Percentiles rank a stretch among this genome's conserved stretches.
phyloP scores from a whole-genome alignment of 306 rosid species.

The Medicago lupulina region DNA sequence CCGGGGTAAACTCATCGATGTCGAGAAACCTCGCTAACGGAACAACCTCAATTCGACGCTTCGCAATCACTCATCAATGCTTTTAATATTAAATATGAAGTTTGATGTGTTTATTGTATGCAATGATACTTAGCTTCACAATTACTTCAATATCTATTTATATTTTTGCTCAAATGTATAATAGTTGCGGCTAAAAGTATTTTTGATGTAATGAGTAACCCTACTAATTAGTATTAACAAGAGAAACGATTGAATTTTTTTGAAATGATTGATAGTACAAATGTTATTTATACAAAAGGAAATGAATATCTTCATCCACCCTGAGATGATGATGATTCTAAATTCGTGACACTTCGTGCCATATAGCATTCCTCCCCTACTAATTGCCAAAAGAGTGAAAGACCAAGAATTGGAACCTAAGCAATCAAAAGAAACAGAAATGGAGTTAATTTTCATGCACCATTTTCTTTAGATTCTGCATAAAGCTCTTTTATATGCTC shows the following conservation, averaged over 20 bases:
- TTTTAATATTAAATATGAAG: no score
- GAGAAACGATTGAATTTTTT: background rate
- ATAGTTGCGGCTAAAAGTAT: background rate
- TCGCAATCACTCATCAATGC: no score
- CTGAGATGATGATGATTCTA: background rate
- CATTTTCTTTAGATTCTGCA: constrained; percentile 49
- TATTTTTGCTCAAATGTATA: background rate
- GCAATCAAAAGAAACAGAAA: constrained; percentile 12
- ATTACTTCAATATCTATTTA: no score
- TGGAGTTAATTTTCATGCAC: constrained; percentile 34
- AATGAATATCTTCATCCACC: background rate
- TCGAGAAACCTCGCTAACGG: no score
- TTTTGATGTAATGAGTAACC: background rate
- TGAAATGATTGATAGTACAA: background rate
- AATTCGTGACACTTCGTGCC: background rate
- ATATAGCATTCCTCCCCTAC: background rate
- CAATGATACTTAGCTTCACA: no score
- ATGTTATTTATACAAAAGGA: background rate
- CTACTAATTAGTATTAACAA: background rate
- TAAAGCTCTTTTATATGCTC: constrained; percentile 78
- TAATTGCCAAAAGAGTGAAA: no score
- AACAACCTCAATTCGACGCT: no score
- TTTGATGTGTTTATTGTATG: no score
- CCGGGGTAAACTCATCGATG: no score
- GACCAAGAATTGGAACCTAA: background rate